phyloP scores from a whole-genome alignment of 2,329 filamentous ascomycete genomes.

The Thermomyces lanuginosus region DNA sequence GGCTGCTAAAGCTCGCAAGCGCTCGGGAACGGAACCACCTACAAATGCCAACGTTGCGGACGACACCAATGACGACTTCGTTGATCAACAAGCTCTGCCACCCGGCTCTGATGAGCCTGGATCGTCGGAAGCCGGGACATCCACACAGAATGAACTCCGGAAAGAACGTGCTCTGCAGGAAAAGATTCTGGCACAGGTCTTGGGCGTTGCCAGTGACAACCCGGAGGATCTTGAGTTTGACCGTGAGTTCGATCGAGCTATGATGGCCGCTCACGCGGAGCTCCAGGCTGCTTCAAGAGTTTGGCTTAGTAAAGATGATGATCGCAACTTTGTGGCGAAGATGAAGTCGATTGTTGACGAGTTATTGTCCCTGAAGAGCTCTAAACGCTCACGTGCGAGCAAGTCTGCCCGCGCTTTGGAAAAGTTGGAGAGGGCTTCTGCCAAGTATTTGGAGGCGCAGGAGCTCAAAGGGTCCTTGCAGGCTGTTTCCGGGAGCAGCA shows the following conservation, averaged over 20 bases:
- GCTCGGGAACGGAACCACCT: constrained; percentile 24
- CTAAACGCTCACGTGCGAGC: constrained; percentile 7
- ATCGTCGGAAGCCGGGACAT: constrained; percentile 4
- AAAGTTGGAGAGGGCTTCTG: constrained; percentile 36
- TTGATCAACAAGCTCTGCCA: constrained; percentile 23
- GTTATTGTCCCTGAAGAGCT: constrained; percentile 8
- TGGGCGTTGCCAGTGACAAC: constrained; percentile 7
- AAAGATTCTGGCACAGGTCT: constrained; percentile 9
- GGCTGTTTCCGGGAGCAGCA: too few species aligned
- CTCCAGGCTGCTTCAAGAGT: constrained; percentile 1
- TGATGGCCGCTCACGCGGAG: constrained; percentile 7
- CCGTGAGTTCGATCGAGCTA: constrained; percentile 6
- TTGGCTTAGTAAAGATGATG: constrained; percentile 3
- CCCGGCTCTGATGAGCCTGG: constrained; percentile 3
- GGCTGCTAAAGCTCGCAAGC: constrained; percentile 33
- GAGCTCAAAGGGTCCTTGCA: constrained; percentile 1
- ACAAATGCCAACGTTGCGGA: constrained; percentile 33
- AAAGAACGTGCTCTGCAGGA: constrained; percentile 10
- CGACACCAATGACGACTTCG: constrained; percentile 13
- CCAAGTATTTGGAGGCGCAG: constrained; percentile 31
- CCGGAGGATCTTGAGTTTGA: constrained; percentile 5
- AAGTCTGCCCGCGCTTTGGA: constrained; percentile 35
- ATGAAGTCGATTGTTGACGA: constrained; percentile 7
- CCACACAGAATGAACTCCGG: constrained; percentile 7
- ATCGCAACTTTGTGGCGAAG: constrained; percentile 7